These are phyloP conservation scores for Alliaria petiolata DNA, from an alignment of 345 rosid genomes.

Conservation along the genomic window DNA sequence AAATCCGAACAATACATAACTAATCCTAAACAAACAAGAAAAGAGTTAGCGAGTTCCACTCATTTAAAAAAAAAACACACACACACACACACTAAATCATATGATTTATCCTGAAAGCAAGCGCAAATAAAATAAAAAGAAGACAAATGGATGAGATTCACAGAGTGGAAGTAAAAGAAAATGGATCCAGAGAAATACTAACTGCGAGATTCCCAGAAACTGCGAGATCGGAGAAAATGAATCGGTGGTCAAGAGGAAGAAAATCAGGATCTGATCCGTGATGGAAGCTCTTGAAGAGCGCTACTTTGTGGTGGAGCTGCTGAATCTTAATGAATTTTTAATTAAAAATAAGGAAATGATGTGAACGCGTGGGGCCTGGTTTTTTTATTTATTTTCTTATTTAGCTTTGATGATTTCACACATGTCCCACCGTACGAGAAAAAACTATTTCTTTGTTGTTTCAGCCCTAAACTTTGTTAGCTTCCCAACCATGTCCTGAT, in stretches of 20 bases:
- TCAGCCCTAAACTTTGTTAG: background rate
- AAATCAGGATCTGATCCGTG: slow-evolving; percentile 27
- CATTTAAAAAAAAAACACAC: background rate
- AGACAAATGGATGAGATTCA: background rate
- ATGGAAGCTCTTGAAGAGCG: slow-evolving; percentile 17
- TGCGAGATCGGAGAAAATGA: slow-evolving; percentile 11
- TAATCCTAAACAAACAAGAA: background rate
- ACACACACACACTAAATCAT: background rate
- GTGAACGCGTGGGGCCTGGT: slow-evolving; percentile 14
- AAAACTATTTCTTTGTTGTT: background rate
- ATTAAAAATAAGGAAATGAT: background rate
- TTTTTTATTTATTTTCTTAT: background rate
- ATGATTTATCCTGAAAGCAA: background rate
- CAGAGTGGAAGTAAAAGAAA: background rate
- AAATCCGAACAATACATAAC: background rate
- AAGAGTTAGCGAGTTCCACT: background rate
- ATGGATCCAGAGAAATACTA: background rate
- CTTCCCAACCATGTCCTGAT: background rate
- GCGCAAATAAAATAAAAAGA: background rate
- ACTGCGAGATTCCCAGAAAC: background rate
- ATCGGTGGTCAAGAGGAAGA: slow-evolving; percentile 20
- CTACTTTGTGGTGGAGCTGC: background rate
- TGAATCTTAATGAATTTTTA: background rate
- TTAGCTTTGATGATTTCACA: background rate
- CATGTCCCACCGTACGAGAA: background rate